Base-by-base conservation (phyloP, 306 rosid genomes). In the Abrus precatorius region DNA sequence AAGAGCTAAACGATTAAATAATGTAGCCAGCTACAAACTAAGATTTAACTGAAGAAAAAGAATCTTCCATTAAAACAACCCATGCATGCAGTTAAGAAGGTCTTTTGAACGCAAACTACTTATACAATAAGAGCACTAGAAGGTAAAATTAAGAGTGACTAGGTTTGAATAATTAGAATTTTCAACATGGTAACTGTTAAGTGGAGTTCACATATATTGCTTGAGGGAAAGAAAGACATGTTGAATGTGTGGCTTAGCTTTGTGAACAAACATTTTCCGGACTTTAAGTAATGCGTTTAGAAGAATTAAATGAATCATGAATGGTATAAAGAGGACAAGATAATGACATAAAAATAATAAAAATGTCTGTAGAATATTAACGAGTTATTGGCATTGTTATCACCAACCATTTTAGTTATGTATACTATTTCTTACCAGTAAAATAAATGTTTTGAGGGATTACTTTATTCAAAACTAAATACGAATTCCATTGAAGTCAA, bases 231-330 rank as follows among this genome's bases (percentile, higher is more conserved):
- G 57, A 5, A 36, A 36, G 28, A 13, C 7, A n/a, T 6, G n/a
- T 53, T 7, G 3, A 28, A 14, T 53, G 30, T 20, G 30, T 20
- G 36, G 34, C 5, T 28, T 56, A 7, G 3, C 10, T 56, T 56
- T 62, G 11, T 62, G 45, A 62, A 36, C 29, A 13, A 62, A 62
- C 69, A 62, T n/a, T 10, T 61, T 61, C 67, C 67, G 67, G 44
- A 11, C 27, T 33, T 32, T 33, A 32, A 33, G 67, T 61, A 61
- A 61, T 61, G 67, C 11, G 43, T 33, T 61, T 11, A 0, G 67
- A 61, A 12, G 27, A 5, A 11, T 33, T 32, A 41, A 4, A 30
- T 2, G 3, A 59, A 59, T 33, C 65, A 59, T 30, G 65, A 43
- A 43, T 43, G 5, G 47, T 38, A 2, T 4, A 4, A 43, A 43